Evolutionary conservation across 306 rosid species (phyloP).

Genomic region (Lathyrus sativus): DNA sequence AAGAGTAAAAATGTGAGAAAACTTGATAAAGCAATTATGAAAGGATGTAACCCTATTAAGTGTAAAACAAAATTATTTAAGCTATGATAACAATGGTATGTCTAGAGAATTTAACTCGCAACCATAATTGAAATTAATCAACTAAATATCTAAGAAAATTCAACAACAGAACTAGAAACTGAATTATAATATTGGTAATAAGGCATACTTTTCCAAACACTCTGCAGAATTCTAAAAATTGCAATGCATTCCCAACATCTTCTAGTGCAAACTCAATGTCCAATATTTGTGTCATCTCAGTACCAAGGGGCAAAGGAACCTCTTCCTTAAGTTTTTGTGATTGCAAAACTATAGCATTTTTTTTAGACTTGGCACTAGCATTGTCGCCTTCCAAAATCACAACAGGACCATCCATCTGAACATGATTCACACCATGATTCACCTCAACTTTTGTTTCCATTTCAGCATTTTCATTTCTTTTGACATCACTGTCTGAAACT

Average conservation of each 20-base stretch:
- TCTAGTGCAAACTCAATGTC: conserved; percentile 57
- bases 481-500: not conserved
- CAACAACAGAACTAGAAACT: not conserved
- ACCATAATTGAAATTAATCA: not conserved
- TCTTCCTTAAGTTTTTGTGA: conserved; percentile 27
- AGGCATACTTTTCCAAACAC: conserved; percentile 70
- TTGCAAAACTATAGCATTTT: not conserved
- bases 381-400: conserved; percentile 8
- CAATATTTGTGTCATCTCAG: conserved; percentile 44
- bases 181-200: not conserved
- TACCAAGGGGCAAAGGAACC: conserved; percentile 60
- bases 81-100: conserved; percentile 4
- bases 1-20: conserved; percentile 27
- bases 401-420: conserved; percentile 16
- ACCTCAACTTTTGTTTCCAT: conserved; percentile 25
- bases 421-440: not conserved
- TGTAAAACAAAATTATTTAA: conserved; percentile 11
- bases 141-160: conserved; percentile 6
- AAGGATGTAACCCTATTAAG: conserved; percentile 1
- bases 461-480: not conserved
- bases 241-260: conserved; percentile 75
- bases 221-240: conserved; percentile 73
- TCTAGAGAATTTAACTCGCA: conserved; percentile 3
- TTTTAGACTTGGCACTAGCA: conserved; percentile 23
- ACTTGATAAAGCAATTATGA: conserved; percentile 5